Evolutionary conservation across 1,284 basidiomycete species (phyloP), one percentile per base, ranked within the genome.

Genomic region (Irpex lacteus): DNA sequence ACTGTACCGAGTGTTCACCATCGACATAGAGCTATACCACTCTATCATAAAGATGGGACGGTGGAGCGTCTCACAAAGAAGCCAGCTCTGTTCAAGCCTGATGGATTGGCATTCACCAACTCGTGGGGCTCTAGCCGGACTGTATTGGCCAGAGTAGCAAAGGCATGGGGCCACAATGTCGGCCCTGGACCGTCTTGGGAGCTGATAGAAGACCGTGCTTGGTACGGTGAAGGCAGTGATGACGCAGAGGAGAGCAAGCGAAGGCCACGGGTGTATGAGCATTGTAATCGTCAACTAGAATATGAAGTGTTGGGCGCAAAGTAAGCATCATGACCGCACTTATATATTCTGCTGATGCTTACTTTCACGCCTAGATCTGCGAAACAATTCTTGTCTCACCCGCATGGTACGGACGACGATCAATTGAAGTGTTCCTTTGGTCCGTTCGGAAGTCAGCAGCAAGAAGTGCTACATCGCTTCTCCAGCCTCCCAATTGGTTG

Each of bases 141-240:
- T 0, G 77, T 75, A 47, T 75, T 77, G 3, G 80, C 81, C 37
- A 78, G 83, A 32, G 74, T 88, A 11, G 84, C 80, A 68, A 90
- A 85, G 68, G 79, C 87, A 0, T 89, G 86, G 85, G 86, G 88
- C 0, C 85, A 84, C 69, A 91, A 90, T 69, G 82, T 90, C 18
- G 89, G 90, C 1, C 74, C 83, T 6, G 92, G 92, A 0, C 90
- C 90, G 4, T 70, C 89, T 4, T 92, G 89, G 87, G 85, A 90
- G 61, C 73, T 92, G 40, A 75, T 84, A 52, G 90, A 94, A 70
- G 92, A 95, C 69, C 74, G 89, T 60, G 85, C 83, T 0, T 94
- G 89, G 85, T 92, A 81, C 73, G 92, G 90, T 70, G 92, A 94
- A 71, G 80, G 83, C 44, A 60, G 71, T 0, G 68, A 70, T 5